Evolutionary conservation across 441 rosid genomes (phyloP).

Genomic region (Theobroma grandiflorum): DNA sequence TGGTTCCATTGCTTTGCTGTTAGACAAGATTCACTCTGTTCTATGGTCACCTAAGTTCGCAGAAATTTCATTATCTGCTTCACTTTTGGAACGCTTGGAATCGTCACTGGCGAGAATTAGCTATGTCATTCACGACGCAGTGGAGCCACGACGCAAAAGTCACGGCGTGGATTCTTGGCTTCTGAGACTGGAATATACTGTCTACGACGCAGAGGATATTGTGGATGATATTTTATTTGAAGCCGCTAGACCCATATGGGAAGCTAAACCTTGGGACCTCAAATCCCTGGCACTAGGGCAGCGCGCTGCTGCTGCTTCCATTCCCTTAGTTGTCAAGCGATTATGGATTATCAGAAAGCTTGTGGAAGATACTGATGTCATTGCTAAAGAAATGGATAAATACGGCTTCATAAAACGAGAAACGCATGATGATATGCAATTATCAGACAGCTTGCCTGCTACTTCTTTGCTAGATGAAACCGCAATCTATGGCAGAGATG

Average conservation of each 20-base stretch:
- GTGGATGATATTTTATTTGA: background rate
- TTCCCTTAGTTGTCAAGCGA: no score
- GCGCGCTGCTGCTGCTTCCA: background rate
- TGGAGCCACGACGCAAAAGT: no score
- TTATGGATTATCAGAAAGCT: background rate
- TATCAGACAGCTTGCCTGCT: background rate
- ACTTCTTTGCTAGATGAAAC: background rate
- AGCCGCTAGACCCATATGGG: no score
- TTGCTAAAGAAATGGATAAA: background rate
- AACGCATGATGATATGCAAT: no score
- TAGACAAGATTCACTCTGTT: background rate
- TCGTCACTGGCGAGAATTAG: background rate
- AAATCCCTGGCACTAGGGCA: background rate
- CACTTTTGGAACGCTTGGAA: background rate
- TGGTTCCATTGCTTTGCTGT: background rate
- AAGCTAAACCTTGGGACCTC: background rate
- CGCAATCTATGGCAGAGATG: constrained; percentile 44
- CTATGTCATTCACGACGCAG: background rate
- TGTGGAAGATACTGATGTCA: background rate
- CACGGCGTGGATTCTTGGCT: background rate
- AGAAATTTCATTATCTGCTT: background rate
- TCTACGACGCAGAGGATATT: background rate
- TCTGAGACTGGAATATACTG: background rate
- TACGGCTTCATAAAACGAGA: background rate
- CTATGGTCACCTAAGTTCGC: background rate